A percentile compares a stretch with the other conserved stretches of the same genome.
phyloP scores from a whole-genome alignment of 2,329 filamentous ascomycete species.

The Aaosphaeria pasadenensis region DNA sequence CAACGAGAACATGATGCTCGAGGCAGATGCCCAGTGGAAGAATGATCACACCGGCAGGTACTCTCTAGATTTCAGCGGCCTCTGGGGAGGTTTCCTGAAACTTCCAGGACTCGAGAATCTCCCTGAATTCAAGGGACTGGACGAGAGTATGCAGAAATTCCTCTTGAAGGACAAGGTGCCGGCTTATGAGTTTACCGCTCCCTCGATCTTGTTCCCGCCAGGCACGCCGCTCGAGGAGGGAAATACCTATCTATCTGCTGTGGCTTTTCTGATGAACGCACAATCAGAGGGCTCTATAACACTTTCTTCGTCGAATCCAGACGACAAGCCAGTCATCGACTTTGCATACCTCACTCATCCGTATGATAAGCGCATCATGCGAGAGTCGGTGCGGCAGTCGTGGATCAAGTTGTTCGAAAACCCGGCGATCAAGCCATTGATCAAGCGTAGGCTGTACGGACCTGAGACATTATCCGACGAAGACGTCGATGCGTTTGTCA shows the following conservation, averaged over 20 bases:
- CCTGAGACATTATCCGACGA: slow-evolving; percentile 44
- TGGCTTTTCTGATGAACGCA: slow-evolving; percentile 48
- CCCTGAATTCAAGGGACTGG: slow-evolving; percentile 45
- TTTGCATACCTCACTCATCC: slow-evolving; percentile 53
- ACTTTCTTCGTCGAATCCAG: slow-evolving; percentile 53
- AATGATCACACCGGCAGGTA: slow-evolving; percentile 30
- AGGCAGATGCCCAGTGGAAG: slow-evolving; percentile 46
- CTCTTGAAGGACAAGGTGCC: slow-evolving; percentile 53
- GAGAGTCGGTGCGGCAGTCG: slow-evolving; percentile 36
- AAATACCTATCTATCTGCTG: slow-evolving; percentile 25
- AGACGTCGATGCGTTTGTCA: slow-evolving; percentile 44
- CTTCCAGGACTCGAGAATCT: slow-evolving; percentile 40
- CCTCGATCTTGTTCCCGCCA: slow-evolving; percentile 20
- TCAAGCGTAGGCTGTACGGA: slow-evolving; percentile 46
- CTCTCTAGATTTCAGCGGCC: slow-evolving; percentile 42
- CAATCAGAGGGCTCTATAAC: slow-evolving; percentile 52
- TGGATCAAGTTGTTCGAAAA: slow-evolving; percentile 44
- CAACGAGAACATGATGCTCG: slow-evolving; percentile 29
- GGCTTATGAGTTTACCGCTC: slow-evolving; percentile 52
- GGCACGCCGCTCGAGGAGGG: slow-evolving; percentile 29
- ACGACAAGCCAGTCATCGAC: slow-evolving; percentile 52
- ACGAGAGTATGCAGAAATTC: slow-evolving; percentile 42
- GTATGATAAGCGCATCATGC: slow-evolving; percentile 47
- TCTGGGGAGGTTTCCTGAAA: slow-evolving; percentile 55
- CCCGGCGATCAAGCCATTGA: slow-evolving; percentile 49